These are phyloP conservation scores for Penicillium ucsense DNA, from an alignment of 495 filamentous ascomycete species.

Conservation along the genomic window DNA sequence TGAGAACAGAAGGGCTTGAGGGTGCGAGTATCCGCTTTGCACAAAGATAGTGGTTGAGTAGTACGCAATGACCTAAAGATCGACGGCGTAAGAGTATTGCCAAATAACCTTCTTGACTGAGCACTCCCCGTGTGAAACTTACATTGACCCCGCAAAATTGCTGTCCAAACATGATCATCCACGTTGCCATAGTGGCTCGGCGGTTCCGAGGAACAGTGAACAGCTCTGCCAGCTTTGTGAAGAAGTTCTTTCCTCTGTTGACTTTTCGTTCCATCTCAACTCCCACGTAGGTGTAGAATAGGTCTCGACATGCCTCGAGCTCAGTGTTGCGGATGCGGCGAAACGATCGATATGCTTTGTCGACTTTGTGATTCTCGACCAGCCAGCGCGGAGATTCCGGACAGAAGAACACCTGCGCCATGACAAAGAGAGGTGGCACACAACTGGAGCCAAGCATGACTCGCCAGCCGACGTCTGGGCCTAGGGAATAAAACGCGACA, in stretches of 20 bases:
- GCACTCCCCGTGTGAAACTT: neutral
- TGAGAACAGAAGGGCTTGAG: conserved; percentile 44
- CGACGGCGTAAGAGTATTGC: neutral
- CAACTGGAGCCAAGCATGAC: conserved; percentile 40
- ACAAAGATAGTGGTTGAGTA: conserved; percentile 49
- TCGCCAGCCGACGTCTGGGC: conserved; percentile 30
- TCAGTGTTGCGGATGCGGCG: conserved; percentile 13
- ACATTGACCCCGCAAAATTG: conserved; percentile 45
- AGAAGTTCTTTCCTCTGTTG: conserved; percentile 37
- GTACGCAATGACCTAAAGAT: conserved; percentile 30
- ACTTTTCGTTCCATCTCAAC: conserved; percentile 36
- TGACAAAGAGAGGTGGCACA: conserved; percentile 32
- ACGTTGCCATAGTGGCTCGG: conserved; percentile 41
- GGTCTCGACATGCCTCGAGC: conserved; percentile 43
- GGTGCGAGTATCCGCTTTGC: conserved; percentile 33
- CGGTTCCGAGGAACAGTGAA: conserved; percentile 45
- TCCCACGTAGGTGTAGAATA: conserved; percentile 43
- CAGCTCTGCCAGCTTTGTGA: conserved; percentile 42
- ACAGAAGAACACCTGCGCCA: conserved; percentile 48
- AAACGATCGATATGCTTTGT: conserved; percentile 36
- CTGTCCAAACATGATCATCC: conserved; percentile 44
- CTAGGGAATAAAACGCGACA: neutral
- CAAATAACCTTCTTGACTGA: neutral
- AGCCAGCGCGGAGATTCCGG: conserved; percentile 61
- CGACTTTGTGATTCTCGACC: conserved; percentile 44